These are phyloP conservation scores for Dendrothele bispora DNA, from an alignment of 768 basidiomycete genomes.

Conservation along the genomic window DNA sequence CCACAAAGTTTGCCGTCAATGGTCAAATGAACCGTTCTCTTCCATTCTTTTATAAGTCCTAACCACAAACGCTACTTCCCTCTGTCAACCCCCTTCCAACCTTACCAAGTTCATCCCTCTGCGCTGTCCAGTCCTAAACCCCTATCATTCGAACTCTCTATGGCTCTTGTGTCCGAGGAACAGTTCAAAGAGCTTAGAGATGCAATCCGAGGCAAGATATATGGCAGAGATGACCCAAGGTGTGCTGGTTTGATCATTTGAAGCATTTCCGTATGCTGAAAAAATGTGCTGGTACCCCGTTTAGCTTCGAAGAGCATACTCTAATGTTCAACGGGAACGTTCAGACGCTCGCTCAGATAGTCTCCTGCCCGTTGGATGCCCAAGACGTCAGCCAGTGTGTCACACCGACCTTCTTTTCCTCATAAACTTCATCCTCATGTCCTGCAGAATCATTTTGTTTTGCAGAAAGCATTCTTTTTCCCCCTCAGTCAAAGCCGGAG, in stretches of 20 bases:
- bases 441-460: slow-evolving; percentile 63
- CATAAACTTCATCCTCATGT: slow-evolving; percentile 5
- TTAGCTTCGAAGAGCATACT: slow-evolving; percentile 47
- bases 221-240: slow-evolving; percentile 24
- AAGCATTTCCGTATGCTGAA: slow-evolving; percentile 2
- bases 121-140: too few species aligned
- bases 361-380: slow-evolving; percentile 75
- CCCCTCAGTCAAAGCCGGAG: slow-evolving; percentile 85
- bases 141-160: too few species aligned
- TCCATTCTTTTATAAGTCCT: too few species aligned
- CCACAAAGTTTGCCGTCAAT: too few species aligned
- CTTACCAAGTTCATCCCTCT: too few species aligned
- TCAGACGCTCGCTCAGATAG: slow-evolving; percentile 54
- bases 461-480: slow-evolving; percentile 70
- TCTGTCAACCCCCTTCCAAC: too few species aligned
- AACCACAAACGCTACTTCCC: too few species aligned
- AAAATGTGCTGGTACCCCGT: background rate
- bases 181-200: slow-evolving; percentile 18
- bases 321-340: slow-evolving; percentile 81
- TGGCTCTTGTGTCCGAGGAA: background rate
- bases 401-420: background rate
- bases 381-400: slow-evolving; percentile 79
- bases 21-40: too few species aligned
- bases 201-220: slow-evolving; percentile 28
- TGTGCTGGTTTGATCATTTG: slow-evolving; percentile 4